Percentiles rank a stretch among this genome's conserved stretches.
phyloP scores from a whole-genome alignment of 2,329 filamentous ascomycete genomes.

The Aspergillus hortae region DNA sequence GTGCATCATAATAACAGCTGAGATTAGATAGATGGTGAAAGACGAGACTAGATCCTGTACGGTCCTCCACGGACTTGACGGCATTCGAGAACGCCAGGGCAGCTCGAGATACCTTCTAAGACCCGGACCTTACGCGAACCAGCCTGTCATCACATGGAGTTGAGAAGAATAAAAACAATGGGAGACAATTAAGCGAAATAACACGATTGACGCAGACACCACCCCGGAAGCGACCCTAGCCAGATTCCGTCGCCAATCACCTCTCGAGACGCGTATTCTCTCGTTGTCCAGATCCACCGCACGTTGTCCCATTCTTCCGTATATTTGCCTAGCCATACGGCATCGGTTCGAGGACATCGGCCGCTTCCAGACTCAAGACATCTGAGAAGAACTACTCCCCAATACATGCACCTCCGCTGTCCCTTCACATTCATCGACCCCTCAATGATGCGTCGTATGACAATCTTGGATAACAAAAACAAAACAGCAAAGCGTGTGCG shows the following conservation, averaged over 20 bases:
- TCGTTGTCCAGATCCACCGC: constrained; percentile 8
- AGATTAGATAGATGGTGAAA: neutral
- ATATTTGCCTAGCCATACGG: constrained; percentile 10
- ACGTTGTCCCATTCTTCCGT: constrained; percentile 4
- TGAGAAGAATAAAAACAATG: constrained; percentile 14
- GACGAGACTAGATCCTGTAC: neutral
- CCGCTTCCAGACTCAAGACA: constrained; percentile 7
- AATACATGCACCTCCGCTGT: constrained; percentile 15
- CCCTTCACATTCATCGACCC: constrained; percentile 24
- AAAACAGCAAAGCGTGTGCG: constrained; percentile 11
- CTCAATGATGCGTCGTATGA: constrained; percentile 23
- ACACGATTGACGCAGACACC: constrained; percentile 39
- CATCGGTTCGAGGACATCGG: constrained; percentile 13
- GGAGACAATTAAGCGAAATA: constrained; percentile 13
- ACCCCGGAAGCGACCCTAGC: constrained; percentile 47
- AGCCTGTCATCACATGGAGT: constrained; percentile 4
- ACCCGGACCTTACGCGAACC: neutral
- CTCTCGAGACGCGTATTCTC: constrained; percentile 11
- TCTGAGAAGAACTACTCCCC: constrained; percentile 14
- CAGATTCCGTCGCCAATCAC: constrained; percentile 41
- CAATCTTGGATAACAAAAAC: constrained; percentile 11
- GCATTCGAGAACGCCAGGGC: too few relatives aligned
- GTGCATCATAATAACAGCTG: neutral
- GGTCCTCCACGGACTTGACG: neutral
- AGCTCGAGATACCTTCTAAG: neutral